Evolutionary conservation across 2,329 filamentous ascomycete species (phyloP), one percentile per base, ranked within the genome.

Genomic region (Verticillium dahliae): DNA sequence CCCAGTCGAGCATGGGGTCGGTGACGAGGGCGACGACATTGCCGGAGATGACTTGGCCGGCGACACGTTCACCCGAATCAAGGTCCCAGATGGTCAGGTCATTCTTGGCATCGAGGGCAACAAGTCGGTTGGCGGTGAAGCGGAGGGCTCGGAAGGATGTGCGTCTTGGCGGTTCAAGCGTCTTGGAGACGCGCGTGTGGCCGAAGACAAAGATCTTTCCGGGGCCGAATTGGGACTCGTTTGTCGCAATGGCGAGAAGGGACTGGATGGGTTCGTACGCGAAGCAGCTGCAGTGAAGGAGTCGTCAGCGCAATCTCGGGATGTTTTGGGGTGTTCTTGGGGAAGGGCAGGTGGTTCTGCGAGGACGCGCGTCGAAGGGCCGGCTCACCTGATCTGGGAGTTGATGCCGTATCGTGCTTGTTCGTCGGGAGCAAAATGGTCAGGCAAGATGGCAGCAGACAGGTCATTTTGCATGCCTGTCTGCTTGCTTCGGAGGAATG

Each of bases 261-360:
- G 93, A 97, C 73, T 99, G 95, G 13, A 97, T 84, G 1, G 95
- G 93, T 67, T 98, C 93, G 78, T 96, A 98, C 63, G 92, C 90
- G 66, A 98, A 79, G 66, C 90, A 90, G 69, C 91, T 92, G 69
- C 83, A 35, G 41, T 10, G 34, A 1, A 14, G 56, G 33, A 35
- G 57, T 59, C 18, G 33, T 62, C 27, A 62, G 55, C 39, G 31
- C 27, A 34, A 57, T 56, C 54, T 56, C 31, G 27, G 22, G n/a
- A 45, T 7, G 14, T 7, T 45, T 6, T 7, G 11, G 18, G 45
- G 7, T 22, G 18, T 27, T 27, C 27, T 27, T 27, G 27, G 27
- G 27, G 27, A 27, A 27, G 27, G 27, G 27, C 27, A 27, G 27
- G 3, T 37, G 35, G 35, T 50, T 22, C 6, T 50, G 22, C 34